Evolutionary conservation across 345 rosid species (phyloP), one percentile per base, ranked within the genome.

Genomic region (Raphanus raphanistrum): DNA sequence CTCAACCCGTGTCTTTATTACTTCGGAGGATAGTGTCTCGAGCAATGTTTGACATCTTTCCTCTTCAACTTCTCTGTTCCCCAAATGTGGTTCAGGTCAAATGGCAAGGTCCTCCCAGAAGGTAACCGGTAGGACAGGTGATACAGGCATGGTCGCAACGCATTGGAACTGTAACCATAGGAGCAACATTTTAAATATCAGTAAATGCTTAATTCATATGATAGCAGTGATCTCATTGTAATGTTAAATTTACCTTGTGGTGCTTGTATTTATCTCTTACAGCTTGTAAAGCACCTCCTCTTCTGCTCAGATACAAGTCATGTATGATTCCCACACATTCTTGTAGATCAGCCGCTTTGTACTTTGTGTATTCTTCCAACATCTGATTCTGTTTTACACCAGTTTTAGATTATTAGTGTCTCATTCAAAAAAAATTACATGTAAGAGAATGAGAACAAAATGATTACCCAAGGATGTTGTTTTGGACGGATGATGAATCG

Each of bases 221-320:
- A 35, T 70, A 21, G 12, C 7, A 58, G 3, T 43, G 28, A 10
- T 25, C 32, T 26, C 63, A 58, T 26, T 58, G 32, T 26, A 58
- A 58, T 58, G 63, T 48, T 36, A 21, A 16, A 45, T 29, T 60
- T 62, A 90, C 97, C 96, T 88, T 86, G 38, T 88, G 92, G 58
- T 83, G 88, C 75, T 85, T 91, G 85, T 93, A 93, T 79, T 91
- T 91, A 12, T 92, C 91, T 77, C 97, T 84, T 2, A 92, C 80
- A 69, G 94, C 87, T 70, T 76, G 87, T 70, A 90, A 57, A 31
- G 84, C 67, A 50, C 80, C 84, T 63, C 82, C 75, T 79, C 82
- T 63, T 74, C 79, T 79, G 48, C 82, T 74, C 7, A 74, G 32
- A 43, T 79, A 79, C 71, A 79, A 68, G 71, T 79, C 82, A 68